phyloP scores from a whole-genome alignment of 2,329 filamentous ascomycete genomes.

The Penicillium sclerotigenum region DNA sequence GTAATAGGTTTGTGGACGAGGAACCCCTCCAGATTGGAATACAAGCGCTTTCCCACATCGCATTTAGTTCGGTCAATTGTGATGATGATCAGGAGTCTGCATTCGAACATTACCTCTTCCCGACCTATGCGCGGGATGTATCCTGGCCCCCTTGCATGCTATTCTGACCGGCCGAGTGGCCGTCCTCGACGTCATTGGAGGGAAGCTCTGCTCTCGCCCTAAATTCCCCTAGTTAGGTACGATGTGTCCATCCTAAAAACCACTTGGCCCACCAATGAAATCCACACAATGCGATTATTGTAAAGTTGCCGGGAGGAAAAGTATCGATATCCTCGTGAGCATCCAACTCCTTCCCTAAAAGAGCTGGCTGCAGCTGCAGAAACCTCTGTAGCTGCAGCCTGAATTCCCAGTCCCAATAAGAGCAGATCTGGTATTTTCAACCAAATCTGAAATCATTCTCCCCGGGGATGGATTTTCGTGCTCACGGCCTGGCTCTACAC shows the following conservation, averaged over 20 bases:
- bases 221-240: neutral
- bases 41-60: neutral
- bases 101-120: neutral
- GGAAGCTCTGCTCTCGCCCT: constrained; percentile 7
- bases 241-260: neutral
- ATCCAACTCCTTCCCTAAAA: neutral
- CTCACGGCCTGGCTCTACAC: neutral
- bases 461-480: neutral
- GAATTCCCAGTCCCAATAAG: neutral
- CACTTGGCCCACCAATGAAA: neutral
- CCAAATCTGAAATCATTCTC: neutral
- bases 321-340: neutral
- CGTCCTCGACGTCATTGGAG: constrained; percentile 8
- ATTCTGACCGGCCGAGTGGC: constrained; percentile 5
- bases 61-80: neutral
- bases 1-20: neutral
- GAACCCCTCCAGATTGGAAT: neutral
- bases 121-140: constrained; percentile 16
- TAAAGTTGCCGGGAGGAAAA: neutral
- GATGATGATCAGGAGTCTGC: constrained; percentile 11
- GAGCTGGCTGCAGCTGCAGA: neutral
- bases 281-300: neutral
- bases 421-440: neutral
- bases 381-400: neutral
- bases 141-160: constrained; percentile 18